These are phyloP conservation scores for Alternaria sp. DNA, from an alignment of 2,329 filamentous ascomycete genomes.

Conservation along the genomic window DNA sequence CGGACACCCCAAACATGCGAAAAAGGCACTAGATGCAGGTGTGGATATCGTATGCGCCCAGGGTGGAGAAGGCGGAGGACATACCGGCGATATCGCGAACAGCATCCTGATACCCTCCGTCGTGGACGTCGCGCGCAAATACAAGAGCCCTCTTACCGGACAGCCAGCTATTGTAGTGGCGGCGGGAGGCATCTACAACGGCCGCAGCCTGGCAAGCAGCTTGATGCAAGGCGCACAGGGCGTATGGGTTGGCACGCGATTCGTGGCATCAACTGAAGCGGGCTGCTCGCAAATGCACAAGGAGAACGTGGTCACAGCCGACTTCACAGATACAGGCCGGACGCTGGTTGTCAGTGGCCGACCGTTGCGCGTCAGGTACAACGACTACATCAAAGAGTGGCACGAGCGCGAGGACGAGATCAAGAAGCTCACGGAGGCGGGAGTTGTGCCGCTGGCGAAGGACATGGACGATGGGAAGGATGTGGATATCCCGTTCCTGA, in stretches of 20 bases:
- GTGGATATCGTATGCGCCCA: conserved; percentile 93
- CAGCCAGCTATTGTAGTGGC: conserved; percentile 80
- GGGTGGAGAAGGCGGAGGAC: conserved; percentile 90
- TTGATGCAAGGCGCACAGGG: conserved; percentile 88
- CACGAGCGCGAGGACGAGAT: conserved; percentile 78
- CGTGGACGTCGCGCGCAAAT: conserved; percentile 79
- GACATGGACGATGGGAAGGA: conserved; percentile 85
- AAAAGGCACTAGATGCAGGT: conserved; percentile 84
- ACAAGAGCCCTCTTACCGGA: conserved; percentile 74
- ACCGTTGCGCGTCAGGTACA: conserved; percentile 79
- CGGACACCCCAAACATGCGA: conserved; percentile 86
- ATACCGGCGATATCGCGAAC: conserved; percentile 86
- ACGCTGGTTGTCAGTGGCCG: conserved; percentile 84
- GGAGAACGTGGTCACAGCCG: conserved; percentile 78
- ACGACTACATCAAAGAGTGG: conserved; percentile 85
- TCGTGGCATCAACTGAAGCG: conserved; percentile 83
- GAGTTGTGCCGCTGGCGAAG: conserved; percentile 80
- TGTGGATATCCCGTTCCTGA: conserved; percentile 84
- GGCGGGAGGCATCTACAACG: conserved; percentile 86
- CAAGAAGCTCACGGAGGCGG: conserved; percentile 74
- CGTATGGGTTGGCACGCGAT: conserved; percentile 94
- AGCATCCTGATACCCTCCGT: conserved; percentile 87
- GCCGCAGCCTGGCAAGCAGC: conserved; percentile 77
- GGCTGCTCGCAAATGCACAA: conserved; percentile 84
- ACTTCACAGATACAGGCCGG: conserved; percentile 78